Base-by-base conservation (phyloP, 1,284 basidiomycete species). In the Ganoderma lucidum region DNA sequence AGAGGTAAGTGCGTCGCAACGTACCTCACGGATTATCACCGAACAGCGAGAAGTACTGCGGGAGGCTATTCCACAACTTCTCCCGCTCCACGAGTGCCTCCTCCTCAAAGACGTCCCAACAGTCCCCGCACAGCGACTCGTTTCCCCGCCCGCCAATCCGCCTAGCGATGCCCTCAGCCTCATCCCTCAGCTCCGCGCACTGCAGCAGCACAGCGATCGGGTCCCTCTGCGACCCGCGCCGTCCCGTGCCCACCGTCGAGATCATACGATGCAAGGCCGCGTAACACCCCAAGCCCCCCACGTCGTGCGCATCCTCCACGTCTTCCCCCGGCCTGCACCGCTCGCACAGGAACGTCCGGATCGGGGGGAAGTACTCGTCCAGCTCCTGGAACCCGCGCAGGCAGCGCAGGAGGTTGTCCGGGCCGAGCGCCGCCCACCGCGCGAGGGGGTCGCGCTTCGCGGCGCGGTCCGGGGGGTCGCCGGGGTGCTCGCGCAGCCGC, bases 371-470 rank as follows among this genome's bases (percentile, higher is more conserved):
- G 61, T 45, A 62, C 12, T 62, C 23, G 23, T 44, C 61, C 6
- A 62, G 61, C 42, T 15, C 23, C 23, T 62, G 61, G 42, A 45
- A 65, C 6, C 71, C 71, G 42, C 66, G 71, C 30, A 72, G 23
- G 58, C 62, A 68, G 48, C 69, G 66, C 56, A 72, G 35, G 9
- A 72, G 64, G 62, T 65, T 65, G 23, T 42, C 64, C 45, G 60
- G 37, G 48, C 68, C 69, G 42, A 72, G 69, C 64, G 64, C 32
- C 30, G 39, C 14, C 71, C 71, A 72, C 6, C 71, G 71, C 48
- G 71, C 71, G 17, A 64, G 64, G 39, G 64, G 44, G 44, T 69
- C 64, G 55, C 37, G 59, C 37, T 55, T 64, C 23, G n/a, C 48
- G 8, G 10, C 48, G 23, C n/a, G n/a, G 23, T 51, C 48, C 1